Base-by-base conservation (phyloP, 805 yeast genomes). In the Zygoascus tannicola region DNA sequence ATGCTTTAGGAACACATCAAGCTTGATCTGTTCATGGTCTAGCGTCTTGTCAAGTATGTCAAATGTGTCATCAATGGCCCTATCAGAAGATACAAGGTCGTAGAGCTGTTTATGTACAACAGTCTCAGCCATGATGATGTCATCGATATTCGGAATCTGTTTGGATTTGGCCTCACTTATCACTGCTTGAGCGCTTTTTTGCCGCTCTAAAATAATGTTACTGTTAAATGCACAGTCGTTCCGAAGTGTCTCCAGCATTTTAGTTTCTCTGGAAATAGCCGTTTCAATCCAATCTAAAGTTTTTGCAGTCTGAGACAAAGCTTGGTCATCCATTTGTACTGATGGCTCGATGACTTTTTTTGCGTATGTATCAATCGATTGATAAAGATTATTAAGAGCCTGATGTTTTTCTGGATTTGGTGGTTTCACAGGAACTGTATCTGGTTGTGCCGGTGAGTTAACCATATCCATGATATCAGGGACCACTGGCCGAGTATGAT, bases 31-130 rank as follows among this genome's bases (percentile, higher is more conserved):
- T 3, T 76, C 79, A 2, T 63, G 52, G 45, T 73, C 78, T 47
- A 73, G 75, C 3, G 76, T 71, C 18, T 78, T 75, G 4, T 75
- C 73, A 7, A 87, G 65, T 8, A 77, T 69, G 45, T 73, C 69
- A 4, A 77, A 65, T 0, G 88, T 68, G 56, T 88, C 95, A 23
- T 74, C 73, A n/a, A 80, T 71, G 1, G 94, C 84, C 47, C 72
- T 70, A 42, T 82, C 84, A 33, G 76, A 80, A 16, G 87, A 73
- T 0, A 76, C 75, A 1, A 81, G 64, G 18, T 73, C 73, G 56
- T 82, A 80, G 12, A 81, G 55, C 57, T 85, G 94, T 45, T 74
- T 70, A 44, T 72, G 68, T 1, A 72, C 78, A 0, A 67, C 64
- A 1, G 77, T 72, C 44, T 74, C 79, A 0, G 79, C 75, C 30